A percentile compares a stretch with the other conserved stretches of the same genome.
These are phyloP conservation scores for Eutrema salsugineum DNA, from an alignment of 441 rosid genomes.

Conservation along the genomic window DNA sequence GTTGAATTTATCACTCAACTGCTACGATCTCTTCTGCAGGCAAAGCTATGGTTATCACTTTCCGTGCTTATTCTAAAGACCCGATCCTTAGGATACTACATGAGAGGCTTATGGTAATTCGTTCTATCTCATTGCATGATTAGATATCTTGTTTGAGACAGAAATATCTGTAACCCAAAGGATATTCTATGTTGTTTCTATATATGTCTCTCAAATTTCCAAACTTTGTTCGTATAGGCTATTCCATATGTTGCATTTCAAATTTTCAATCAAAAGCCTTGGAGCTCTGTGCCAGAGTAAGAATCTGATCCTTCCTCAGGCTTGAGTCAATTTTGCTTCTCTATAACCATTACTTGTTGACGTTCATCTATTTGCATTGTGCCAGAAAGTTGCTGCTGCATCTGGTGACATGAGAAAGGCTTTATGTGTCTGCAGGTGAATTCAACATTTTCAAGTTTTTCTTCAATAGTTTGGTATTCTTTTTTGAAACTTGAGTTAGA, in stretches of 20 bases:
- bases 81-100: conserved; percentile 71
- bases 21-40: conserved; percentile 38
- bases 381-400: conserved; percentile 81
- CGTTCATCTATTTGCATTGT: conserved; percentile 15
- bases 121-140: neutral
- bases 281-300: conserved; percentile 92
- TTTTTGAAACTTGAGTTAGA: neutral
- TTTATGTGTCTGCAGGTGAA: conserved; percentile 77
- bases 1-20: neutral
- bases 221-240: conserved; percentile 35
- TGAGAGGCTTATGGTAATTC: conserved; percentile 72
- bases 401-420: conserved; percentile 95
- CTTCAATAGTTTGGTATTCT: neutral
- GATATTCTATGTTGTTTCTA: neutral
- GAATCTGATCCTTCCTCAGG: conserved; percentile 8
- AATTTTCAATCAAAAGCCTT: conserved; percentile 75
- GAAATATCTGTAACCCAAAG: neutral
- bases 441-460: neutral
- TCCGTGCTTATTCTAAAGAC: conserved; percentile 76
- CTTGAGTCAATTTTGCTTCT: neutral
- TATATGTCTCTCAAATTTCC: neutral
- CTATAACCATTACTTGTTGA: neutral
- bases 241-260: conserved; percentile 59
- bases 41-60: conserved; percentile 71
- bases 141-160: neutral